Percentiles rank a stretch among this genome's conserved stretches.
These are phyloP conservation scores for Syncephalis fuscata DNA, from an alignment of 371 early-diverging fungal genomes.

Conservation along the genomic window DNA sequence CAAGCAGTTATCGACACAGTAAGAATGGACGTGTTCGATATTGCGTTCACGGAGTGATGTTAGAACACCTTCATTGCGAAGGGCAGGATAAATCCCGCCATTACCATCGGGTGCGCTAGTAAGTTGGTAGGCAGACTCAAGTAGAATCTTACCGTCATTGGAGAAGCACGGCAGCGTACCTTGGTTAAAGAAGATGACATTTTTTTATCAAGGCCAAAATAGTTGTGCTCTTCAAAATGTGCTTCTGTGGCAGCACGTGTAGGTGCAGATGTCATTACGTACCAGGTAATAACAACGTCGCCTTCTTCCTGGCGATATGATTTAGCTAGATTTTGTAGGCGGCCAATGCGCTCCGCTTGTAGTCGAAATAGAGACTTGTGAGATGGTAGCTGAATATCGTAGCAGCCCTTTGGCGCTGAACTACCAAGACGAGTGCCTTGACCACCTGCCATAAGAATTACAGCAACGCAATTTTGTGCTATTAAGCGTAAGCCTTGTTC, in stretches of 20 bases:
- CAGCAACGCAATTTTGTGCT: slow-evolving; percentile 78
- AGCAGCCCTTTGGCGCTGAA: slow-evolving; percentile 83
- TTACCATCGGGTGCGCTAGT: slow-evolving; percentile 79
- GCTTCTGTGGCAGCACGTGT: slow-evolving; percentile 40
- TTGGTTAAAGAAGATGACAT: slow-evolving; percentile 54
- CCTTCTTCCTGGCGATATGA: slow-evolving; percentile 2
- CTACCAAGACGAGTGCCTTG: slow-evolving; percentile 84
- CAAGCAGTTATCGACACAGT: slow-evolving; percentile 91
- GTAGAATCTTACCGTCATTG: slow-evolving; percentile 41
- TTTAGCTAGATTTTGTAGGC: slow-evolving; percentile 58
- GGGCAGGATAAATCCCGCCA: slow-evolving; percentile 77
- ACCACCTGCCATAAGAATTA: slow-evolving; percentile 84
- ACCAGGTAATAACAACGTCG: slow-evolving; percentile 46
- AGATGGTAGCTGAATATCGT: slow-evolving; percentile 77
- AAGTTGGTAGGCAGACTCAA: slow-evolving; percentile 35
- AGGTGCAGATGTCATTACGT: slow-evolving; percentile 69
- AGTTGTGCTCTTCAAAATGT: slow-evolving; percentile 41
- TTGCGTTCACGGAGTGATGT: slow-evolving; percentile 56
- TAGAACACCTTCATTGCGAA: slow-evolving; percentile 59
- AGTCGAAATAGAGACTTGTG: slow-evolving; percentile 76
- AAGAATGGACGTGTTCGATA: slow-evolving; percentile 71
- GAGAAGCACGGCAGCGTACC: slow-evolving; percentile 55
- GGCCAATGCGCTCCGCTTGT: slow-evolving; percentile 80
- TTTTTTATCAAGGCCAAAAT: slow-evolving; percentile 45
- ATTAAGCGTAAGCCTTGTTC: slow-evolving; percentile 59